Evolutionary conservation across 2,329 filamentous ascomycete species (phyloP).

Genomic region (Talaromyces marneffei): DNA sequence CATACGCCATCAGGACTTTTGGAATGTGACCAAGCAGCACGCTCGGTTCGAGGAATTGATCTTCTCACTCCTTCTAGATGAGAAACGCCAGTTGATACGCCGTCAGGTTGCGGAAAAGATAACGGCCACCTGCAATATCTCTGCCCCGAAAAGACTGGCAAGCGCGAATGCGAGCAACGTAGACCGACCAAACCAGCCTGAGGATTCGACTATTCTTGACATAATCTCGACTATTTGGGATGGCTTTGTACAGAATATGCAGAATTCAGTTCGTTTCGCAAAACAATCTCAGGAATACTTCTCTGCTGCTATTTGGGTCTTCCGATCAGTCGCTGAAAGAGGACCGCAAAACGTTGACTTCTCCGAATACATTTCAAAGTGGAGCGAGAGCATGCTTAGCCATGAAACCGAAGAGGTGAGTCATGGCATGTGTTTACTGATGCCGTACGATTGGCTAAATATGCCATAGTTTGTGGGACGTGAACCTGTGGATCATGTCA

Average conservation of each 20-base stretch:
- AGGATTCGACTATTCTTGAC: constrained; percentile 30
- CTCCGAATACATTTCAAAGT: constrained; percentile 37
- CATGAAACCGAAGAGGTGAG: constrained; percentile 40
- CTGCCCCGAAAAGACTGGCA: constrained; percentile 25
- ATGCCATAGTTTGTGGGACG: constrained; percentile 40
- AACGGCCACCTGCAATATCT: constrained; percentile 30
- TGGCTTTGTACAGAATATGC: constrained; percentile 37
- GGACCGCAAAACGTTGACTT: constrained; percentile 34
- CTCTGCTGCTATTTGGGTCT: constrained; percentile 38
- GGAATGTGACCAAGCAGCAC: constrained; percentile 39
- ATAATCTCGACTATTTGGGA: constrained; percentile 44
- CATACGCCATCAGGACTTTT: constrained; percentile 42
- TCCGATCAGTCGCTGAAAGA: constrained; percentile 38
- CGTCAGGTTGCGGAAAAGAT: constrained; percentile 37
- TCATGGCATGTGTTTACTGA: not conserved
- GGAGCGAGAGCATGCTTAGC: constrained; percentile 39
- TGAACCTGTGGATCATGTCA: constrained; percentile 39
- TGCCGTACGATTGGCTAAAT: constrained; percentile 11
- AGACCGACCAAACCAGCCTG: constrained; percentile 15
- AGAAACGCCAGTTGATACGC: constrained; percentile 36
- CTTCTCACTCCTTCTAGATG: constrained; percentile 39
- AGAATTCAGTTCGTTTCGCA: constrained; percentile 32
- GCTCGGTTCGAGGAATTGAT: constrained; percentile 35
- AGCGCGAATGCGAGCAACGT: constrained; percentile 18
- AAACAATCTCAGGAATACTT: constrained; percentile 43